Evolutionary conservation across 257 asterid genomes (phyloP).

Genomic region (Marsdenia floribunda): DNA sequence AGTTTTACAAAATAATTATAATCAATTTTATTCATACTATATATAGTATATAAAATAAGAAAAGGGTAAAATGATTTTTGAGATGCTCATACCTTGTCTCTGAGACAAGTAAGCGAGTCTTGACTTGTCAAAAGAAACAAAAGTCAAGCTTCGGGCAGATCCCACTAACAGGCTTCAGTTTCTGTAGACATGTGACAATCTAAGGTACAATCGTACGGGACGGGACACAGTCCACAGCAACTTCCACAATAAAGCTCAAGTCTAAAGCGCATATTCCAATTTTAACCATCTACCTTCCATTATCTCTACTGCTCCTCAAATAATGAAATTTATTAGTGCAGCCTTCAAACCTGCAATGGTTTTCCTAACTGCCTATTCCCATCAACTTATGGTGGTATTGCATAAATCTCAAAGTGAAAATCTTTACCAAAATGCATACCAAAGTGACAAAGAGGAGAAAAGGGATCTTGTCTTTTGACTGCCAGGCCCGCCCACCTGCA

Average conservation of each 20-base stretch:
- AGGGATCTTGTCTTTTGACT: background rate
- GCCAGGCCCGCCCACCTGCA: background rate
- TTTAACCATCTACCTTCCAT: slow-evolving; percentile 1
- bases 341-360: slow-evolving; percentile 6
- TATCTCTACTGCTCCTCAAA: background rate
- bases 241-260: background rate
- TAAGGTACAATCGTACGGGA: background rate
- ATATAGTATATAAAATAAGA: too few species aligned
- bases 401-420: background rate
- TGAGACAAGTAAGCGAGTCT: background rate
- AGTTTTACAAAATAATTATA: too few species aligned
- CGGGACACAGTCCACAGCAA: background rate
- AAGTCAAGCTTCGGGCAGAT: background rate
- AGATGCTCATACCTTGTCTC: background rate
- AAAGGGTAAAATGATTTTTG: too few species aligned
- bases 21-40: too few species aligned
- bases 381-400: background rate
- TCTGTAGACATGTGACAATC: slow-evolving; percentile 6
- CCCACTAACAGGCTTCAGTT: background rate
- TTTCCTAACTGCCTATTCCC: background rate
- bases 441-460: background rate
- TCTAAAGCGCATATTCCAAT: background rate
- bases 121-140: background rate
- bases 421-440: background rate
- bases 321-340: background rate